These are phyloP conservation scores for Termitomyces sp. DNA, from an alignment of 768 basidiomycete species.

Conservation along the genomic window DNA sequence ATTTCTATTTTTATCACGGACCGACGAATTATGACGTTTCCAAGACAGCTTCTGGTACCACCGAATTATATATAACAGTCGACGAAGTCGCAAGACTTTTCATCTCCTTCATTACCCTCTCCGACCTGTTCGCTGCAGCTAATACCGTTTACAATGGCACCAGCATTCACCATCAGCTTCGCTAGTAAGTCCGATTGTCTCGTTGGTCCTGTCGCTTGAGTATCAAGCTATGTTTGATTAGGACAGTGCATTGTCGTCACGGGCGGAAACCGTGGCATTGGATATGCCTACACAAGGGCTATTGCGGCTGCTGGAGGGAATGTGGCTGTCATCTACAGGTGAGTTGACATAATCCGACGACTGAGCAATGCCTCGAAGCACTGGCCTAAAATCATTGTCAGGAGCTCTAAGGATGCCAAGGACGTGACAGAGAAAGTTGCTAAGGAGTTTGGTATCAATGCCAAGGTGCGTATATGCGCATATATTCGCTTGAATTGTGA, in stretches of 20 bases:
- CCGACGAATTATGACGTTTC: not conserved
- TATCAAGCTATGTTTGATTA: constrained; percentile 7
- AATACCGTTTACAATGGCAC: constrained; percentile 3
- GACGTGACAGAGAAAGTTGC: constrained; percentile 41
- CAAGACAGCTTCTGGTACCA: not conserved
- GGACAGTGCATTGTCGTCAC: constrained; percentile 51
- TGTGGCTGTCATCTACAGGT: constrained; percentile 61
- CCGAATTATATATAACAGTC: not conserved
- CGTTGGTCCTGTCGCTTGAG: no score
- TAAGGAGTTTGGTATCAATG: constrained; percentile 36
- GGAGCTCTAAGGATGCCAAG: constrained; percentile 41
- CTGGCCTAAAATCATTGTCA: constrained; percentile 12
- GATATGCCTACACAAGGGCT: constrained; percentile 45
- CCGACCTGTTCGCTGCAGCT: not conserved
- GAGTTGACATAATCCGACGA: not conserved
- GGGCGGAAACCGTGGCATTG: constrained; percentile 60
- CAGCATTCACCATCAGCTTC: constrained; percentile 19
- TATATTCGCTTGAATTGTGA: not conserved
- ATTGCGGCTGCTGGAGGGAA: constrained; percentile 49
- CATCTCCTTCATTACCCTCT: not conserved
- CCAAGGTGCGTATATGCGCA: constrained; percentile 28
- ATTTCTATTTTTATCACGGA: not conserved
- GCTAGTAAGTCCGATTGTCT: constrained; percentile 17
- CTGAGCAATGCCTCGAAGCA: not conserved
- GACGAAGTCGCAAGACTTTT: not conserved